Conservation (phyloP, 2,329 filamentous ascomycete species). For the Trichoderma koningiopsis region DNA sequence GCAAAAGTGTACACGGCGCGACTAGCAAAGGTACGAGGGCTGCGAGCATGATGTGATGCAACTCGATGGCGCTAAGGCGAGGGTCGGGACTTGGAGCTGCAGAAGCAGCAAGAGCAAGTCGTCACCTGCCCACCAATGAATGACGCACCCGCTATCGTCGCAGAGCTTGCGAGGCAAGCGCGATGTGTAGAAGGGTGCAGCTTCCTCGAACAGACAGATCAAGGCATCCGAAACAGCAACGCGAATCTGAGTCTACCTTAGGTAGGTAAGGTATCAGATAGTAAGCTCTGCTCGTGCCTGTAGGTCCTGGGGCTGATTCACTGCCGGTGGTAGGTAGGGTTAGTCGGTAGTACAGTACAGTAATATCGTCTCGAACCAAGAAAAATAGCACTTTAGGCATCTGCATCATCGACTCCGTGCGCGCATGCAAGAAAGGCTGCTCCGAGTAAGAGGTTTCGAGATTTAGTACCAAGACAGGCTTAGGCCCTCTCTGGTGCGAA, state of each 20-base stretch:
- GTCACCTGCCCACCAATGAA: conserved; percentile 23
- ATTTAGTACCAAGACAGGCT: conserved; percentile 4
- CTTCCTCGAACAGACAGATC: neutral
- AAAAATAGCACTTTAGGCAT: neutral
- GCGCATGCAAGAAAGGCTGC: neutral
- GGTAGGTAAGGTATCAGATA: neutral
- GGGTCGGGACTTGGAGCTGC: neutral
- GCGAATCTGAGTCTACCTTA: neutral
- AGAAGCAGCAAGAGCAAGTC: conserved; percentile 2
- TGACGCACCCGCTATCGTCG: neutral
- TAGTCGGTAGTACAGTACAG: neutral
- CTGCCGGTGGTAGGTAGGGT: neutral
- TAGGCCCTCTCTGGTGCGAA: conserved; percentile 2
- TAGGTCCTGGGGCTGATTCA: too few species aligned
- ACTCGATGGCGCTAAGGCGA: conserved; percentile 17
- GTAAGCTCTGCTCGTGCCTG: neutral
- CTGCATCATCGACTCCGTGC: neutral
- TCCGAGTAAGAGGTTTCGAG: neutral
- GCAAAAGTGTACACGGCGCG: conserved; percentile 2
- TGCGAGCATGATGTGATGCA: conserved; percentile 12
- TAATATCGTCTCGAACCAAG: neutral
- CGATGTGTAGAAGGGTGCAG: neutral
- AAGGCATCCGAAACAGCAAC: neutral
- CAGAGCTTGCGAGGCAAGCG: neutral
- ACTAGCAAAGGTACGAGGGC: conserved; percentile 5